Evolutionary conservation across 768 basidiomycete species (phyloP).

Genomic region (Russula earlei): DNA sequence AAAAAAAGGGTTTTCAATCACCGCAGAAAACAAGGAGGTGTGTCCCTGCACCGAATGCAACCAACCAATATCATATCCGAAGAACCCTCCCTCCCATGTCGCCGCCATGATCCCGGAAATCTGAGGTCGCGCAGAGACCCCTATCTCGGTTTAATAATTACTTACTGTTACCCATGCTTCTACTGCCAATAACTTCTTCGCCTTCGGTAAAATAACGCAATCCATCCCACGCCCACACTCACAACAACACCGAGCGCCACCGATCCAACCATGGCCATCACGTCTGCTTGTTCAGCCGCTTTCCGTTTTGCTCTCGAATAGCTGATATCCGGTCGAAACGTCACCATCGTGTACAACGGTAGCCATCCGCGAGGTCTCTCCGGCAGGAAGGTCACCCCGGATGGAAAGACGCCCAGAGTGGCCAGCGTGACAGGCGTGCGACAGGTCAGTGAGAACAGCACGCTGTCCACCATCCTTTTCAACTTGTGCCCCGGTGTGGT

Average conservation of each 20-base stretch:
- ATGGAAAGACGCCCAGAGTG: constrained; percentile 33
- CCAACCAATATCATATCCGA: constrained; percentile 14
- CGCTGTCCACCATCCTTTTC: constrained; percentile 69
- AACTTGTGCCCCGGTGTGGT: constrained; percentile 72
- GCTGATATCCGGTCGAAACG: constrained; percentile 91
- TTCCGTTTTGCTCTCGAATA: constrained; percentile 73
- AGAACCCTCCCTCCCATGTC: not conserved
- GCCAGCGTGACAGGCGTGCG: constrained; percentile 38
- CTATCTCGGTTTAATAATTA: constrained; percentile 19
- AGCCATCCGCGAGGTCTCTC: constrained; percentile 69
- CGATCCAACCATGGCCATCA: constrained; percentile 38
- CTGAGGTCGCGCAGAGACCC: constrained; percentile 2
- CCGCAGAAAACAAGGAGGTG: constrained; percentile 15
- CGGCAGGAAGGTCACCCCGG: constrained; percentile 27
- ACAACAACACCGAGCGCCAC: constrained; percentile 10
- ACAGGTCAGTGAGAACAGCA: constrained; percentile 55
- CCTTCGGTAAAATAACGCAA: constrained; percentile 20
- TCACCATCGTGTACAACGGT: constrained; percentile 94
- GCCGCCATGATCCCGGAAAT: constrained; percentile 16
- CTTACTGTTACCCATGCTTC: constrained; percentile 5
- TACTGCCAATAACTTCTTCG: constrained; percentile 13
- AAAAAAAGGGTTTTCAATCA: constrained; percentile 13
- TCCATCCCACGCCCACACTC: constrained; percentile 15
- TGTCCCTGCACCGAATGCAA: constrained; percentile 6
- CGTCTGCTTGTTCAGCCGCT: constrained; percentile 56